Evolutionary conservation across 2,329 filamentous ascomycete genomes (phyloP), one percentile per base, ranked within the genome.

Genomic region (Calonectria pseudoturangicola): DNA sequence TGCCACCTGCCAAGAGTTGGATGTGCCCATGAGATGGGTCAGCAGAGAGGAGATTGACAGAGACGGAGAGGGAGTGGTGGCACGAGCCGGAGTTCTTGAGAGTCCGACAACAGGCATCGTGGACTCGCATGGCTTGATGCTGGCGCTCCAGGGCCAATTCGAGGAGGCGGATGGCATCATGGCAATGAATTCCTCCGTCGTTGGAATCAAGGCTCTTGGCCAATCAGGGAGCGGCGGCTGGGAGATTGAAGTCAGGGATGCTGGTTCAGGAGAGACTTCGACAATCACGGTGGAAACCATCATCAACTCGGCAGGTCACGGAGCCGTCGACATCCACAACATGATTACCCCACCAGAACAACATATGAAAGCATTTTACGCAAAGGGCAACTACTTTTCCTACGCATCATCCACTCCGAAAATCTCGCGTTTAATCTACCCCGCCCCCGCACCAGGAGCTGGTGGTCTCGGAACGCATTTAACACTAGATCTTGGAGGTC

Each of bases 321-420:
- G 90, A 73, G 95, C 96, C n/a, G 93, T 93, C 64, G 86, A 86
- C 25, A 87, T 98, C 58, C 93, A 93, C 80, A 99, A 98, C 85
- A 93, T 96, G 90, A 90, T 98, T 45, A 88, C 95, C 0, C 92
- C 93, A 0, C 77, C 85, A 0, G 83, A 86, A 0, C 84, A 89
- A 4, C 91, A 91, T 64, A 86, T 87, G 45, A 89, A 84, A 27
- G 89, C 95, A 8, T 94, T 91, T 86, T 98, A 93, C 85, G 96
- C 97, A 71, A 99, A 99, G 86, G 97, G 97, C 1, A 96, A 95
- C 73, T 99, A 99, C 86, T 98, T 97, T 85, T 94, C 93, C 36
- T 98, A 98, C 86, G 85, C 89, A 0, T 87, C 91, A 1, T 90
- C 92, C 0, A 81, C 81, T 0, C 96, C 95, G 0, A 82, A 80